Evolutionary conservation across 2,329 filamentous ascomycete species (phyloP).

Genomic region (Colletotrichum sublineola): DNA sequence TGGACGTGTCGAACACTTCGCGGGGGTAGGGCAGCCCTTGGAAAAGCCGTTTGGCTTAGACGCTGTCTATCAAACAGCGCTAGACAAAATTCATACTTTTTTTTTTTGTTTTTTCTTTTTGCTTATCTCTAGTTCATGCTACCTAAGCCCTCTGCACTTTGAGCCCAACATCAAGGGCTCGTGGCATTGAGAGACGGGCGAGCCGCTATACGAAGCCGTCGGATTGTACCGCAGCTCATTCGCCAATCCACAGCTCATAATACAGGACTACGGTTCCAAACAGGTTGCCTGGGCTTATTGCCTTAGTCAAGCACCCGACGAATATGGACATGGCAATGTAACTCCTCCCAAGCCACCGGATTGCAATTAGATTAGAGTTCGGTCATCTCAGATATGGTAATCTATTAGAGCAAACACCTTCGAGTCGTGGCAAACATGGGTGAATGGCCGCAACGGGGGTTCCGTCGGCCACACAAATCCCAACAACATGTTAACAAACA

Average conservation of each 20-base stretch:
- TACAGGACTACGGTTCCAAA: background rate
- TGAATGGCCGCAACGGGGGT: background rate
- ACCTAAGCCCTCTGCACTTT: background rate
- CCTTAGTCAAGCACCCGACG: conserved; percentile 3
- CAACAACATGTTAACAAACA: background rate
- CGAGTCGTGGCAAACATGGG: background rate
- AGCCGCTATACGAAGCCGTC: background rate
- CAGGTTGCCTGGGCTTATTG: background rate
- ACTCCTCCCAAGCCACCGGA: background rate
- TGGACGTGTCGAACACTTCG: background rate
- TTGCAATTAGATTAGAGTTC: background rate
- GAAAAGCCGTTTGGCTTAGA: background rate
- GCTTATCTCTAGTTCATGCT: background rate
- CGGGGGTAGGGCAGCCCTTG: background rate
- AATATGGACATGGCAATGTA: background rate
- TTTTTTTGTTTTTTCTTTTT: background rate
- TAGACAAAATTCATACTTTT: background rate
- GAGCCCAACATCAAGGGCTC: background rate
- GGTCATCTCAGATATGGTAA: background rate
- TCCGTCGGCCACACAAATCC: background rate
- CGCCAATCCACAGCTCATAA: background rate
- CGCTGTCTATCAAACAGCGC: background rate
- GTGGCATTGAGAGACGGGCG: background rate
- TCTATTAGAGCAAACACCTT: background rate
- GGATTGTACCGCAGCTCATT: background rate